Evolutionary conservation across 306 rosid species (phyloP).

Genomic region (Adenanthera pavonina): DNA sequence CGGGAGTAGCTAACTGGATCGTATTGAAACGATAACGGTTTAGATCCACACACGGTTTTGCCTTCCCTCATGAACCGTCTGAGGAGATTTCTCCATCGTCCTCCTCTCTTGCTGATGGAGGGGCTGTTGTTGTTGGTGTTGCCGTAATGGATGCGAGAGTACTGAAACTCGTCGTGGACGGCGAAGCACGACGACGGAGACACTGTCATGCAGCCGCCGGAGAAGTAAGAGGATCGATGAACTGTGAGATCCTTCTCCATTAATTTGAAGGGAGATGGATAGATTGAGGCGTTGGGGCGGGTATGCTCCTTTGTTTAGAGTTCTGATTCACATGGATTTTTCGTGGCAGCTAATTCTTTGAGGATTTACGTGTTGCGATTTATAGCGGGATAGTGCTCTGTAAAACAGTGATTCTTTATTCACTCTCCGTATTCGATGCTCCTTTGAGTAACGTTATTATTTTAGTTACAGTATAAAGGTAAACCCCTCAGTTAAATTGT

Average conservation of each 20-base stretch:
- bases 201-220: slow-evolving; percentile 42
- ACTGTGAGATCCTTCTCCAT: slow-evolving; percentile 56
- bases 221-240: slow-evolving; percentile 43
- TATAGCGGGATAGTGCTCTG: slow-evolving; percentile 17
- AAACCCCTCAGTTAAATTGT: no score
- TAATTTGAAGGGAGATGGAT: slow-evolving; percentile 31
- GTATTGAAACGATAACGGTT: slow-evolving; percentile 69
- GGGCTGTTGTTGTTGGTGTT: slow-evolving; percentile 29
- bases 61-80: slow-evolving; percentile 60
- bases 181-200: slow-evolving; percentile 69
- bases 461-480: no score
- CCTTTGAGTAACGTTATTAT: background rate
- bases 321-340: slow-evolving; percentile 1
- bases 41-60: slow-evolving; percentile 50
- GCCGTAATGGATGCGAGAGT: slow-evolving; percentile 52
- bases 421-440: slow-evolving; percentile 1
- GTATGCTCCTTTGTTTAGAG: slow-evolving; percentile 26
- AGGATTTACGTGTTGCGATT: slow-evolving; percentile 25
- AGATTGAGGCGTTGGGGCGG: background rate
- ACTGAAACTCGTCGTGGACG: slow-evolving; percentile 50
- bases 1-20: slow-evolving; percentile 84
- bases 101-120: slow-evolving; percentile 30
- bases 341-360: slow-evolving; percentile 21
- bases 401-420: slow-evolving; percentile 17
- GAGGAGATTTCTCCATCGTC: slow-evolving; percentile 61